Evolutionary conservation across 2,329 filamentous ascomycete species (phyloP), one percentile per base, ranked within the genome.

Genomic region (Scedosporium aurantiacum): DNA sequence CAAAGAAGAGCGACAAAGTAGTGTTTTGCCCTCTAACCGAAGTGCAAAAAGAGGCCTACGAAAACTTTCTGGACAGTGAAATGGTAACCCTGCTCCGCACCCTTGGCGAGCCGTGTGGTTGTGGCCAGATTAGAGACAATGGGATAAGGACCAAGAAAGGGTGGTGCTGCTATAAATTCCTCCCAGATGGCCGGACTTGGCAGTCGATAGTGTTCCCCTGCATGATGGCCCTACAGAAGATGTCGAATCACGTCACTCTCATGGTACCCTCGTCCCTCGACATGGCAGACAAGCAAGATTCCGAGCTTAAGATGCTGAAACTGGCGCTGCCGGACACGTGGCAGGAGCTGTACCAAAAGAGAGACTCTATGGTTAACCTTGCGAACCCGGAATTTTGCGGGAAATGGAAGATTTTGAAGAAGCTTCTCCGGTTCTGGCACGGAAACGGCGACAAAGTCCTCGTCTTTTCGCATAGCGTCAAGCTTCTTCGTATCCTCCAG

Each of bases 11-110:
- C 40, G 94, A 99, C 71, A 85, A 88, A 61, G 92, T 97, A 0
- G 91, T 97, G 4, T 99, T 99, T 70, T 99, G 94, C 67, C 91
- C 91, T 1, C 79, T 99, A 21, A 96, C 92, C 0, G 82, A 88
- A 4, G 82, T 86, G 0, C 94, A 99, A 72, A 82, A 83, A 12
- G 82, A 87, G 37, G 93, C 92, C 0, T 99, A 99, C 70, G 82
- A 91, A 66, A 88, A 86, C 43, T 89, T 94, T 61, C 76, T 96
- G n/a, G 61, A 64, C 14, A 89, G 88, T 63, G 82, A 87, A 2
- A 80, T 88, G 6, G 82, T 94, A 2, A 76, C 83, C 1, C 79
- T 83, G 55, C 86, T 99, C 65, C 87, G 86, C 56, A 76, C 76
- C 2, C 84, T 89, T 1, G 82, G 83, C 0, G 82, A 92, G 2